These are phyloP conservation scores for Xanthoparmelia taractica DNA, from an alignment of 495 filamentous ascomycete species.

Conservation along the genomic window DNA sequence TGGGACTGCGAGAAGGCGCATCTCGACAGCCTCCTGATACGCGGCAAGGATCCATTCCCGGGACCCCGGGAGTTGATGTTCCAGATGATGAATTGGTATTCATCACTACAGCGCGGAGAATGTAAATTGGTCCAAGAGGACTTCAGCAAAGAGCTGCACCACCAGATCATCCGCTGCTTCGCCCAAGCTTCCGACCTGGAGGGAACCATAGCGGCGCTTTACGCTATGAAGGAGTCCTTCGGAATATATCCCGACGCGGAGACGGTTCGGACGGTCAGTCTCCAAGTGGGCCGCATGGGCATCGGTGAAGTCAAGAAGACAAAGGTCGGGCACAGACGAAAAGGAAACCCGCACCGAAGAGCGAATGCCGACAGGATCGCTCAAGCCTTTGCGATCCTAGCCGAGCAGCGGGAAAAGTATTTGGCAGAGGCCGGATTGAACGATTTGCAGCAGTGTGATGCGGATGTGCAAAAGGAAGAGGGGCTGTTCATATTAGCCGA, in stretches of 20 bases:
- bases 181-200: slow-evolving; percentile 45
- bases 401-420: slow-evolving; percentile 24
- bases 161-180: slow-evolving; percentile 51
- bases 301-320: slow-evolving; percentile 21
- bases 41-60: slow-evolving; percentile 35
- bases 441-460: slow-evolving; percentile 32
- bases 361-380: slow-evolving; percentile 25
- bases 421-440: slow-evolving; percentile 26
- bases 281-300: slow-evolving; percentile 42
- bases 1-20: slow-evolving; percentile 53
- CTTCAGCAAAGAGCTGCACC: slow-evolving; percentile 47
- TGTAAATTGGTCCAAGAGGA: slow-evolving; percentile 29
- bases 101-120: slow-evolving; percentile 26
- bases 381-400: slow-evolving; percentile 27
- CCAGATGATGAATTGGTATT: slow-evolving; percentile 52
- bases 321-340: slow-evolving; percentile 17
- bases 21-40: slow-evolving; percentile 39
- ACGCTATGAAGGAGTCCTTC: slow-evolving; percentile 47
- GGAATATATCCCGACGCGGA: slow-evolving; percentile 44
- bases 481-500: slow-evolving; percentile 44
- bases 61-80: slow-evolving; percentile 49
- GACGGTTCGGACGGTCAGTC: slow-evolving; percentile 44
- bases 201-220: slow-evolving; percentile 55
- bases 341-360: slow-evolving; percentile 17
- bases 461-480: slow-evolving; percentile 39